These are phyloP conservation scores for Metarhizium album DNA, from an alignment of 2,329 filamentous ascomycete species.

Conservation along the genomic window DNA sequence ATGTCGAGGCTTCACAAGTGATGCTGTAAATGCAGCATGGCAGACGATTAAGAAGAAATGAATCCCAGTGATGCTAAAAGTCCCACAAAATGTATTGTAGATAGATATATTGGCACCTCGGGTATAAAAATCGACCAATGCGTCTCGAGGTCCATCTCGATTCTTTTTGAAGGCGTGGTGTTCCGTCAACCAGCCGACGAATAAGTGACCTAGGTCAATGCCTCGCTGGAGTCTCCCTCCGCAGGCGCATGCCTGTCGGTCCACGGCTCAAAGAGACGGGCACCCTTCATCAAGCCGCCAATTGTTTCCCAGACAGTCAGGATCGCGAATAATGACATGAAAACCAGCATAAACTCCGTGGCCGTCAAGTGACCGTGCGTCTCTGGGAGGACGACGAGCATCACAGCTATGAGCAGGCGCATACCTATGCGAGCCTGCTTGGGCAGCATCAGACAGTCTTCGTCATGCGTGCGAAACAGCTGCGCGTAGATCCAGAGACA, in stretches of 20 bases:
- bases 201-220: neutral
- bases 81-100: no score
- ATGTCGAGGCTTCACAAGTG: conserved; percentile 7
- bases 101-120: no score
- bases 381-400: conserved; percentile 25
- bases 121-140: no score
- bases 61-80: no score
- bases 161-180: no score
- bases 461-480: conserved; percentile 28
- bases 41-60: neutral
- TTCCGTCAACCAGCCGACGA: no score
- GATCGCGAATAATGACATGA: conserved; percentile 32
- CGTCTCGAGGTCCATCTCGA: no score
- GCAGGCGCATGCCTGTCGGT: conserved; percentile 16
- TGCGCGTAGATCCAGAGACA: conserved; percentile 32
- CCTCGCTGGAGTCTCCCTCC: conserved; percentile 8
- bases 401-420: conserved; percentile 19
- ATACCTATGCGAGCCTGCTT: conserved; percentile 25
- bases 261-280: conserved; percentile 24
- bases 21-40: neutral
- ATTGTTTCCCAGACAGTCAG: conserved; percentile 34
- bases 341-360: conserved; percentile 26
- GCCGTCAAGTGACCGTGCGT: conserved; percentile 22
- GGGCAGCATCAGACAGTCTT: conserved; percentile 23
- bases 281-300: conserved; percentile 20